phyloP scores from a whole-genome alignment of 192 early-diverging fungal genomes.

The Backusella tuberculispora region DNA sequence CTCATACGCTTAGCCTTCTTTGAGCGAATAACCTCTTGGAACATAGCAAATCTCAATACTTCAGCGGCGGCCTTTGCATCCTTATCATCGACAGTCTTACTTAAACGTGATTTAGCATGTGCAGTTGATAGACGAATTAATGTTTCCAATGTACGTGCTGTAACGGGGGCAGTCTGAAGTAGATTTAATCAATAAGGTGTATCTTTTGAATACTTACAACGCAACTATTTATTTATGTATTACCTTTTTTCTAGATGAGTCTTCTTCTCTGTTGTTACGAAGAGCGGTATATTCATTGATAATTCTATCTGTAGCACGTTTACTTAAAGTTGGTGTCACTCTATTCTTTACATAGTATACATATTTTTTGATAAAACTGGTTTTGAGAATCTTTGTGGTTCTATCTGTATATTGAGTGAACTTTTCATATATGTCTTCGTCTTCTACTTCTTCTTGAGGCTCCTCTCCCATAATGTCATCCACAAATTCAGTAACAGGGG shows the following conservation, averaged over 20 bases:
- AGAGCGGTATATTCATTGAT: constrained; percentile 82
- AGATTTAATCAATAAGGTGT: constrained; percentile 10
- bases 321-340: constrained; percentile 81
- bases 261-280: constrained; percentile 74
- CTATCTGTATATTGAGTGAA: constrained; percentile 63
- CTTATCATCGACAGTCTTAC: constrained; percentile 73
- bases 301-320: constrained; percentile 85
- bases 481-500: constrained; percentile 49
- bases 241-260: constrained; percentile 69
- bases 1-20: constrained; percentile 53
- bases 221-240: background rate
- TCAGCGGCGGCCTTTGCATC: constrained; percentile 86
- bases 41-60: constrained; percentile 89
- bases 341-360: constrained; percentile 92
- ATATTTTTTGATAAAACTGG: constrained; percentile 93
- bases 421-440: constrained; percentile 80
- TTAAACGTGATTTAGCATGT: constrained; percentile 93
- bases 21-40: constrained; percentile 79
- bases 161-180: constrained; percentile 87
- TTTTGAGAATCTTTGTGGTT: constrained; percentile 68
- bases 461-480: constrained; percentile 52
- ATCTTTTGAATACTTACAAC: background rate
- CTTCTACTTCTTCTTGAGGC: constrained; percentile 51
- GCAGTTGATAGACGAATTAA: constrained; percentile 96
- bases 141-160: constrained; percentile 97